Evolutionary conservation across 192 early-diverging fungal genomes (phyloP).

Genomic region (Coemansia guatemalensis): DNA sequence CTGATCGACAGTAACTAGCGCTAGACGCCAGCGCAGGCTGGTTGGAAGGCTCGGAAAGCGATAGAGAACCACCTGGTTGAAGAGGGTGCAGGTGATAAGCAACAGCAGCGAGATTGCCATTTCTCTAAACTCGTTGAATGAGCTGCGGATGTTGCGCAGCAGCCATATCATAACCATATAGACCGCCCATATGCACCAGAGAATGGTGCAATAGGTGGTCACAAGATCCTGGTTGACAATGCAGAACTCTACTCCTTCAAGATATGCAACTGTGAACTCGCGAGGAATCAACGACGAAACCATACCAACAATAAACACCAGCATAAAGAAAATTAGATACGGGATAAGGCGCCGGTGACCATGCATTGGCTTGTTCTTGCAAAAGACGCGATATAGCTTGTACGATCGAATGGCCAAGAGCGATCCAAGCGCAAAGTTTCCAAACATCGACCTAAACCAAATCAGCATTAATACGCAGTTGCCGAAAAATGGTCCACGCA

Average conservation of each 20-base stretch:
- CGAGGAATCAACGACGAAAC: constrained; percentile 34
- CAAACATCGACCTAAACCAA: constrained; percentile 51
- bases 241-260: constrained; percentile 44
- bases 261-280: constrained; percentile 26
- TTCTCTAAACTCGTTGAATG: constrained; percentile 53
- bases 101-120: constrained; percentile 38
- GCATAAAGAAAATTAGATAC: constrained; percentile 24
- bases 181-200: constrained; percentile 41
- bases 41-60: constrained; percentile 28
- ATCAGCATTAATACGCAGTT: constrained; percentile 50
- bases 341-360: constrained; percentile 39
- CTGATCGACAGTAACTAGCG: constrained; percentile 33
- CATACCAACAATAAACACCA: constrained; percentile 23
- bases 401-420: constrained; percentile 47
- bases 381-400: constrained; percentile 49
- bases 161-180: constrained; percentile 50
- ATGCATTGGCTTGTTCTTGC: constrained; percentile 36
- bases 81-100: constrained; percentile 29
- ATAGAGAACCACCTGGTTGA: constrained; percentile 43
- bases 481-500: constrained; percentile 34
- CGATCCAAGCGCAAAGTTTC: constrained; percentile 44
- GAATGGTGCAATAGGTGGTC: constrained; percentile 27
- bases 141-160: constrained; percentile 52
- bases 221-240: constrained; percentile 42
- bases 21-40: constrained; percentile 30